A percentile compares a stretch with the other conserved stretches of the same genome.
Evolutionary conservation across 2,329 filamentous ascomycete species (phyloP).

Genomic region (Xylaria multiplex): DNA sequence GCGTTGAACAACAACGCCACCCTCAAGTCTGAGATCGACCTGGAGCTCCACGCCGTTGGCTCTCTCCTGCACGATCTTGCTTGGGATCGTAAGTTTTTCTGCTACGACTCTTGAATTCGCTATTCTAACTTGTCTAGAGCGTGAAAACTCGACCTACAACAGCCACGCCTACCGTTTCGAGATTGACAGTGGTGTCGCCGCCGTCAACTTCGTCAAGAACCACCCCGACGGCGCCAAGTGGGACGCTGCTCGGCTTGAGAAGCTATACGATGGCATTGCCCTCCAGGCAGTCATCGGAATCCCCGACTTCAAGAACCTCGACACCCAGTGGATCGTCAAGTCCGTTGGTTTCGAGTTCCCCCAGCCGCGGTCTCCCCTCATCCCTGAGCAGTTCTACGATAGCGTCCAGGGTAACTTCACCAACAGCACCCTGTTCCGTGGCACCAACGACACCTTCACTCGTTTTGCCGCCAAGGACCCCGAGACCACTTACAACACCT

Average conservation of each 20-base stretch:
- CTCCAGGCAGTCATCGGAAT: conserved; percentile 37
- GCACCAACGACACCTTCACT: conserved; percentile 40
- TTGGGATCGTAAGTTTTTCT: conserved; percentile 36
- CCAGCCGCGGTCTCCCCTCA: conserved; percentile 34
- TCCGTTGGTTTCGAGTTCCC: conserved; percentile 39
- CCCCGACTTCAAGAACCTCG: conserved; percentile 38
- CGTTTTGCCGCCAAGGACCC: conserved; percentile 37
- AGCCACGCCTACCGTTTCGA: conserved; percentile 37
- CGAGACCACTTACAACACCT: conserved; percentile 36
- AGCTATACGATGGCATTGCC: conserved; percentile 36
- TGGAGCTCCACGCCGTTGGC: conserved; percentile 38
- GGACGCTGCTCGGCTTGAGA: conserved; percentile 34
- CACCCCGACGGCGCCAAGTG: conserved; percentile 32
- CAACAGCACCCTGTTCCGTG: conserved; percentile 38
- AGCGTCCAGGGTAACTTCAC: conserved; percentile 37
- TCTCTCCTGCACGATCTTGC: conserved; percentile 38
- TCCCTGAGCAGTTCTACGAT: conserved; percentile 35
- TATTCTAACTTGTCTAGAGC: conserved; percentile 23
- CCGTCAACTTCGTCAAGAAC: conserved; percentile 35
- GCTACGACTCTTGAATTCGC: too few relatives aligned
- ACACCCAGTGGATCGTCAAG: conserved; percentile 38
- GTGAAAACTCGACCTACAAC: conserved; percentile 34
- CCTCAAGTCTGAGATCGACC: conserved; percentile 36
- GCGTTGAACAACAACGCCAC: conserved; percentile 41
- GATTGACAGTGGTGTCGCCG: conserved; percentile 35